Conservation (phyloP, 495 filamentous ascomycete species). For the Ascobolus immersus region DNA sequence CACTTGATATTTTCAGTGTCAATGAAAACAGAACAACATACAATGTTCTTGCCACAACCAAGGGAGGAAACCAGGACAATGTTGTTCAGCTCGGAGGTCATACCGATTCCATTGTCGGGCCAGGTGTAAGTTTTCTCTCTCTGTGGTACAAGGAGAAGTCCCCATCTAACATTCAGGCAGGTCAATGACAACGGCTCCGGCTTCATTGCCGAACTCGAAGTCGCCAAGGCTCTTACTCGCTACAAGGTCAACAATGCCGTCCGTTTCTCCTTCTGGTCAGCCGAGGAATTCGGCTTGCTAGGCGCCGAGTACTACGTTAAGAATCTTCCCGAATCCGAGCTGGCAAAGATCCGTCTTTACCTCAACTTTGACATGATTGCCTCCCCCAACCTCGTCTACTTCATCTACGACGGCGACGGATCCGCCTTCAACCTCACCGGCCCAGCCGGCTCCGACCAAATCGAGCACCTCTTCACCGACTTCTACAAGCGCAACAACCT, state of each 20-base stretch:
- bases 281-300: conserved; percentile 32
- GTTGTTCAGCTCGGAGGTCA: conserved; percentile 39
- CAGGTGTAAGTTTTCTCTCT: too few species aligned
- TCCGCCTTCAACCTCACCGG: conserved; percentile 32
- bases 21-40: conserved; percentile 25
- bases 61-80: conserved; percentile 36
- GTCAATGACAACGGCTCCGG: conserved; percentile 48
- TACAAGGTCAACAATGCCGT: conserved; percentile 39
- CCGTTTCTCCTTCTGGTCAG: conserved; percentile 45
- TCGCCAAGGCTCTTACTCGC: conserved; percentile 32
- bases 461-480: conserved; percentile 35
- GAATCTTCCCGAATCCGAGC: conserved; percentile 21
- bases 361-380: conserved; percentile 67
- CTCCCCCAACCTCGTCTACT: conserved; percentile 44
- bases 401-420: conserved; percentile 50
- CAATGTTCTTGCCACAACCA: conserved; percentile 47
- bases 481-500: conserved; percentile 26
- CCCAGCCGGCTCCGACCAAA: conserved; percentile 35
- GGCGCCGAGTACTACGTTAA: conserved; percentile 36
- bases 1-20: conserved; percentile 17
- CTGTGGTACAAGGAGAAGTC: too few species aligned
- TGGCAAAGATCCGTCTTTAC: conserved; percentile 35
- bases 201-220: conserved; percentile 33
- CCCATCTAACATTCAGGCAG: too few species aligned
- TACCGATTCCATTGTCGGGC: conserved; percentile 41